Evolutionary conservation across 2,329 filamentous ascomycete genomes (phyloP).

Genomic region (Sporothrix mexicana): DNA sequence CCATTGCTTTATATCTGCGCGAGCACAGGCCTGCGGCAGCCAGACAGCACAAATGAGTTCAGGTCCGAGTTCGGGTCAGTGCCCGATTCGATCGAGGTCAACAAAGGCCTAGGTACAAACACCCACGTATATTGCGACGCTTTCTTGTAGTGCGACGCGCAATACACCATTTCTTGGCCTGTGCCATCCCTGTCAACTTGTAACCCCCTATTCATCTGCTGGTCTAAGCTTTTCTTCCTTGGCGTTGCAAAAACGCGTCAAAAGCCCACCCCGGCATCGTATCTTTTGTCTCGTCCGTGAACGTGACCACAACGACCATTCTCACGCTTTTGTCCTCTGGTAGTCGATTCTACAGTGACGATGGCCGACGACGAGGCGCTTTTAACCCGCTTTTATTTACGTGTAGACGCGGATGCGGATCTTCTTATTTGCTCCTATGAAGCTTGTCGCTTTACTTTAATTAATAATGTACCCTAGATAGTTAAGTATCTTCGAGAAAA

Average conservation of each 20-base stretch:
- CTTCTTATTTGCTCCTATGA: background rate
- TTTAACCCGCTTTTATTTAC: background rate
- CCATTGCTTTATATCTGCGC: too few species aligned
- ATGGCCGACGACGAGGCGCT: background rate
- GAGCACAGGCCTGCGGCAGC: too few species aligned
- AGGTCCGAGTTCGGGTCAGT: too few species aligned
- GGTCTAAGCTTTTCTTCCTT: constrained; percentile 3
- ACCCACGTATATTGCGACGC: background rate
- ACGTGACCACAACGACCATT: background rate
- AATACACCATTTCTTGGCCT: background rate
- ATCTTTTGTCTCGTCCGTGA: constrained; percentile 1
- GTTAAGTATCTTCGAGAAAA: background rate
- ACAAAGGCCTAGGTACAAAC: constrained; percentile 5
- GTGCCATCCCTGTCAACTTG: background rate
- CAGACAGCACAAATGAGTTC: too few species aligned
- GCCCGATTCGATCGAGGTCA: too few species aligned
- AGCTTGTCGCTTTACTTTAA: background rate
- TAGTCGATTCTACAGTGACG: background rate
- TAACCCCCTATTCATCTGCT: background rate
- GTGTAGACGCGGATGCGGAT: background rate
- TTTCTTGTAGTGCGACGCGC: background rate
- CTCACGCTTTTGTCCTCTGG: background rate
- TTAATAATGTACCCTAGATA: background rate
- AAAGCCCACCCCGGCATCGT: background rate
- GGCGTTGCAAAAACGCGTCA: background rate